phyloP scores from a whole-genome alignment of 441 rosid genomes.

The Adansonia rubrostipa region DNA sequence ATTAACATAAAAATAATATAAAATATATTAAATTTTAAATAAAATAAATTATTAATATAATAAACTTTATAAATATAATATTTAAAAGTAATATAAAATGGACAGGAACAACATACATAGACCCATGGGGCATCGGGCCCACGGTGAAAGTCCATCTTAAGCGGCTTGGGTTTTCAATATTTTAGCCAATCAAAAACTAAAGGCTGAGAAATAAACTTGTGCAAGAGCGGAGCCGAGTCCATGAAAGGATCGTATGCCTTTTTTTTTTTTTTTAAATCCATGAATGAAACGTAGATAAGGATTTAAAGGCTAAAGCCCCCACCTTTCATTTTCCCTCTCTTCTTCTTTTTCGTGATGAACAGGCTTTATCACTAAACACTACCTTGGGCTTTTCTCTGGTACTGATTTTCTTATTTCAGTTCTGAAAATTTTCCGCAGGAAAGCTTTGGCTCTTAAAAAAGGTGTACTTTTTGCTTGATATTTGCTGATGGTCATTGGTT shows the following conservation, averaged over 20 bases:
- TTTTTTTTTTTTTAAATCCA: neutral
- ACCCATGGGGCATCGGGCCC: no score
- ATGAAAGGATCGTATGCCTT: neutral
- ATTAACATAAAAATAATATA: no score
- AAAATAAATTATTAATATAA: no score
- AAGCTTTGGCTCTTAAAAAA: neutral
- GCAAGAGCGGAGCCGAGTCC: neutral
- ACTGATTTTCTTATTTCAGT: neutral
- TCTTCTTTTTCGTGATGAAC: neutral
- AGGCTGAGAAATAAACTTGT: neutral
- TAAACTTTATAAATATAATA: no score
- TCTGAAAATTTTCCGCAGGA: neutral
- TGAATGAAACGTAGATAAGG: slow-evolving; percentile 44
- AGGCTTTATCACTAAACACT: neutral
- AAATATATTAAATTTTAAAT: no score
- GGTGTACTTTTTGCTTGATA: slow-evolving; percentile 23
- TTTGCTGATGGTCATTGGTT: slow-evolving; percentile 18
- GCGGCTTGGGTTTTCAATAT: neutral
- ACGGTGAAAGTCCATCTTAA: neutral
- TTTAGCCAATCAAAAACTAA: neutral
- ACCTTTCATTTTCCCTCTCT: slow-evolving; percentile 48
- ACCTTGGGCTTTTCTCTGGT: neutral
- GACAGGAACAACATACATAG: no score
- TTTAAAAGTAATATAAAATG: no score
- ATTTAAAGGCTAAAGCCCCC: slow-evolving; percentile 45